Percentiles rank a stretch among this genome's conserved stretches.
Evolutionary conservation across 164 flowering plant species (phyloP).

Genomic region (Protea cynaroides): DNA sequence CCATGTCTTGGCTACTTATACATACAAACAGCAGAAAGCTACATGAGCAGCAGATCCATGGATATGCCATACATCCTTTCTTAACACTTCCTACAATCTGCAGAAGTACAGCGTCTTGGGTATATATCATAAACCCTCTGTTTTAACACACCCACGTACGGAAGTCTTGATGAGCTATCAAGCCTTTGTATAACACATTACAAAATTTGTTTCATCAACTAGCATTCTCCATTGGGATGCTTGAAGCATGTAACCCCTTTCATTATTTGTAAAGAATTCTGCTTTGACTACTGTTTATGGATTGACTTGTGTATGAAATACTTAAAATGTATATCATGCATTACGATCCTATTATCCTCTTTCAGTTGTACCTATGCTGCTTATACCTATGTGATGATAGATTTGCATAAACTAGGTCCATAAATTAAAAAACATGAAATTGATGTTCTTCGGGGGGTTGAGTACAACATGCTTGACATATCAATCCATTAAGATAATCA

Average conservation of each 20-base stretch:
- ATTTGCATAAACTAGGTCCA: too few species aligned
- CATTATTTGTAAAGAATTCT: conserved; percentile 10
- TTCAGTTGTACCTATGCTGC: neutral
- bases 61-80: conserved; percentile 19
- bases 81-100: conserved; percentile 2
- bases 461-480: too few species aligned
- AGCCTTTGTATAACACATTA: conserved; percentile 12
- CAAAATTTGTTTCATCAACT: conserved; percentile 3
- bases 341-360: neutral
- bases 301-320: neutral
- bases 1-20: neutral
- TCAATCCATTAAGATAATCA: too few species aligned
- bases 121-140: conserved; percentile 2
- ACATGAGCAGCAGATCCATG: conserved; percentile 10
- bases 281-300: neutral
- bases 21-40: conserved; percentile 7
- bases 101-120: neutral
- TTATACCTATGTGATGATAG: neutral
- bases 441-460: too few species aligned
- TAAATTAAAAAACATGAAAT: too few species aligned
- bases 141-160: conserved; percentile 8
- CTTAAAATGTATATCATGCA: neutral
- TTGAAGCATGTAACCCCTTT: neutral
- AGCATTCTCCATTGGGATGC: conserved; percentile 10
- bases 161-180: conserved; percentile 4